Conservation (phyloP, 2,329 filamentous ascomycete species). For the Aspergillus oerlinghausenensis region DNA sequence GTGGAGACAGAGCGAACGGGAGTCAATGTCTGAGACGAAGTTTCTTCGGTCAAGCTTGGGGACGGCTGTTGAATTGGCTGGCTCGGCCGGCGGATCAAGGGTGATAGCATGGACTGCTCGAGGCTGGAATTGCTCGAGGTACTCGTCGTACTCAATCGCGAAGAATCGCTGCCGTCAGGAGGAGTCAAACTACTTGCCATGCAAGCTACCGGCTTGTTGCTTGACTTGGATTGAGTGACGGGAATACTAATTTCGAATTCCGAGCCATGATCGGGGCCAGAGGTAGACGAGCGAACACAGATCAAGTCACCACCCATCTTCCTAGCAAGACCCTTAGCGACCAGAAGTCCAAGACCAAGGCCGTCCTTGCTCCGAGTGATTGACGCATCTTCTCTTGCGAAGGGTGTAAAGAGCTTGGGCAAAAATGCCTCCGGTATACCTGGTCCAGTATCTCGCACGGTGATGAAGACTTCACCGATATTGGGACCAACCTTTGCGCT, state of each 20-base stretch:
- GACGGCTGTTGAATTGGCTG: conserved; percentile 27
- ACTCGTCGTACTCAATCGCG: conserved; percentile 19
- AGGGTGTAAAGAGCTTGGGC: conserved; percentile 64
- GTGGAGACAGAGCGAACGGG: conserved; percentile 18
- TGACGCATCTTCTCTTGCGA: conserved; percentile 64
- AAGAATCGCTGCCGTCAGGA: conserved; percentile 17
- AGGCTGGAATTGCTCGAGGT: conserved; percentile 19
- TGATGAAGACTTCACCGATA: conserved; percentile 55
- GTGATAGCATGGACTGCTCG: conserved; percentile 17
- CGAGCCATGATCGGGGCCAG: conserved; percentile 57
- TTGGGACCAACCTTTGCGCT: conserved; percentile 49
- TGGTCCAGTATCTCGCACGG: conserved; percentile 61
- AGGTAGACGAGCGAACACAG: conserved; percentile 59
- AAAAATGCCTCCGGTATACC: conserved; percentile 65
- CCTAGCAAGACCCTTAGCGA: conserved; percentile 66
- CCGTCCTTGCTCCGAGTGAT: conserved; percentile 65
- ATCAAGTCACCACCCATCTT: conserved; percentile 65
- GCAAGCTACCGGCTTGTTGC: conserved; percentile 48
- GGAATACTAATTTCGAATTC: conserved; percentile 67
- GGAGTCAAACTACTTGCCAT: conserved; percentile 37
- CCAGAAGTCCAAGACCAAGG: conserved; percentile 63
- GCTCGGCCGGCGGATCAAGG: conserved; percentile 22
- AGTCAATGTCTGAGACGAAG: conserved; percentile 20
- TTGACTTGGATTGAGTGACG: conserved; percentile 44
- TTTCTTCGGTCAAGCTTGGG: conserved; percentile 25